Base-by-base conservation (phyloP, 495 filamentous ascomycete genomes). In the Xylaria castorea region DNA sequence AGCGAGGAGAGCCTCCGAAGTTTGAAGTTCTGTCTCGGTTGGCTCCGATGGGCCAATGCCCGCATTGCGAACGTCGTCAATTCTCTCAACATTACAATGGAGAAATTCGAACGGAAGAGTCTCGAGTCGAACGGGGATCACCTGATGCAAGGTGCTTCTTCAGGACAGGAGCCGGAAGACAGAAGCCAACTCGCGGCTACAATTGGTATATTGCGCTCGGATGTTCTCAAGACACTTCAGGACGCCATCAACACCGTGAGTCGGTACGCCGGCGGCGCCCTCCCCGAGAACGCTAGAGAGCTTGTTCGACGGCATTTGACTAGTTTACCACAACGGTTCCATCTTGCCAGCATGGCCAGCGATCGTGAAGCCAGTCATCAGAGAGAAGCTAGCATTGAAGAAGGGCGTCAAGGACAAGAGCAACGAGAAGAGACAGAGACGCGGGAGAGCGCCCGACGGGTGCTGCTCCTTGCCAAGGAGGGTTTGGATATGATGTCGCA, bases 401-500 rank as follows among this genome's bases (percentile, higher is more conserved):
- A 72, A 25, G 60, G 66, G 22, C 68, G 61, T 51, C 74, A 77
- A 40, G 69, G 55, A n/a, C 72, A 75, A 22, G 79, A 81, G 75
- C 74, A 77, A 61, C 66, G 55, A 32, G 72, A 77, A 40, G 79
- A 81, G 73, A 84, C 78, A 48, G 79, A 80, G 63, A 81, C 74
- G 25, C 80, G 81, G 4, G 82, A 87, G 20, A 82, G 86, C 25
- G 93, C 92, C 3, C 88, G 92, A 71, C 83, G 90, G 20, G 93
- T 94, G 44, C 75, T 97, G 14, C 89, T 94, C 0, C 88, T 98
- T 40, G 94, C 94, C 2, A 92, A 91, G 71, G 94, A 97, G 79
- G 93, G 93, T 3, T 85, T 98, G 30, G 92, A 97, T 74, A 95
- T 97, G 88, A 92, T 97, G 87, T 85, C 87, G 0, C 92, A 97